Percentiles rank a stretch among this genome's conserved stretches.
These are phyloP conservation scores for Cucurbita pepo DNA, from an alignment of 306 rosid species.

Conservation along the genomic window DNA sequence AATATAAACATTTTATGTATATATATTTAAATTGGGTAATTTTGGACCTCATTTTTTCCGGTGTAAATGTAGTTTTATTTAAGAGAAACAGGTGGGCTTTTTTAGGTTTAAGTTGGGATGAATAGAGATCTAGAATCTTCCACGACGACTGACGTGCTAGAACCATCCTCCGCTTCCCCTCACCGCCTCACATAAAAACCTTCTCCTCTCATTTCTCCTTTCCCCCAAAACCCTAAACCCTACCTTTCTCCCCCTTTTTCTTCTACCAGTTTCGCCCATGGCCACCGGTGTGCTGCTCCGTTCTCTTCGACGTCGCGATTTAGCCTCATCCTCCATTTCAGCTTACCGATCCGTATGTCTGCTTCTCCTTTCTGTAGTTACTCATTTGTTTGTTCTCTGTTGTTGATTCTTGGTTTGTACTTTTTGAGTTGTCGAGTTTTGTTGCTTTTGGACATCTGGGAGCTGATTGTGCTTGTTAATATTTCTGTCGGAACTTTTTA, in stretches of 20 bases:
- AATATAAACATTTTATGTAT: no score
- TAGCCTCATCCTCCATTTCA: conserved; percentile 30
- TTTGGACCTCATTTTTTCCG: neutral
- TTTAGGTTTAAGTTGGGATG: neutral
- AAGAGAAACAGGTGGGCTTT: neutral
- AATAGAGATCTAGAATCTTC: conserved; percentile 34
- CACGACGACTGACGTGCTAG: conserved; percentile 9
- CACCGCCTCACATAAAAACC: conserved; percentile 4
- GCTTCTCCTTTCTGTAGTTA: neutral
- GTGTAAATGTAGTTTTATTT: neutral
- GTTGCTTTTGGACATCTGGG: neutral
- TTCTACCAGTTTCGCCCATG: conserved; percentile 9
- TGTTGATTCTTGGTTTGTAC: neutral
- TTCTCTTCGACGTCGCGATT: conserved; percentile 37
- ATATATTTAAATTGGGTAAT: no score
- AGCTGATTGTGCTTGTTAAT: neutral
- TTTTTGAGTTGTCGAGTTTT: neutral
- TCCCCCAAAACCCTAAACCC: conserved; percentile 22
- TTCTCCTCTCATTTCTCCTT: neutral
- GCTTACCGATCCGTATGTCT: conserved; percentile 49
- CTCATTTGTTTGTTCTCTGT: neutral
- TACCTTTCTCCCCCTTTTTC: neutral
- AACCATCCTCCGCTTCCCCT: conserved; percentile 11
- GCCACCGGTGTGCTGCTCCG: conserved; percentile 40
- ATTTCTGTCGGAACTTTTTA: neutral